phyloP scores from a whole-genome alignment of 2,329 filamentous ascomycete species.

The Apiospora malaysiana region DNA sequence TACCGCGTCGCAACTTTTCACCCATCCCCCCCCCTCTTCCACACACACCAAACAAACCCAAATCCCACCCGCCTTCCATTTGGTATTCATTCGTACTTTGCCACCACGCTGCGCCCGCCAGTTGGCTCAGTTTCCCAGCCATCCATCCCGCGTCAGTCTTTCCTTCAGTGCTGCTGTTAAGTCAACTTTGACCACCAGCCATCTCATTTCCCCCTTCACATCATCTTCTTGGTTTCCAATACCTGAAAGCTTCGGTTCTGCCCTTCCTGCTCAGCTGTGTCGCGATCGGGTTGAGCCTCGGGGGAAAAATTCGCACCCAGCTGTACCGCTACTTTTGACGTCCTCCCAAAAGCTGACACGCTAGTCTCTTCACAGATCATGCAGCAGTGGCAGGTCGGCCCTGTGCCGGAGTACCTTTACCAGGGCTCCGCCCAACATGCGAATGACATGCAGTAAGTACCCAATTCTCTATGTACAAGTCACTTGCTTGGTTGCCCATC shows the following conservation, averaged over 20 bases:
- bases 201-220: conserved; percentile 12
- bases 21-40: background rate
- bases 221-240: conserved; percentile 1
- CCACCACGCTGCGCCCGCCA: conserved; percentile 3
- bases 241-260: background rate
- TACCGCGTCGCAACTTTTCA: conserved; percentile 14
- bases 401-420: conserved; percentile 65
- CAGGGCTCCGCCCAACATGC: conserved; percentile 57
- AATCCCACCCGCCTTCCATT: conserved; percentile 11
- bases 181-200: background rate
- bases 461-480: conserved; percentile 40
- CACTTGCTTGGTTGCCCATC: conserved; percentile 26
- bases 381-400: conserved; percentile 67
- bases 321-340: conserved; percentile 17
- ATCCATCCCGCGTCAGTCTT: conserved; percentile 11
- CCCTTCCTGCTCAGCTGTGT: background rate
- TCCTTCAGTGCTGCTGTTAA: background rate
- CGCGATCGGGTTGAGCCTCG: background rate
- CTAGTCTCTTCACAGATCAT: conserved; percentile 53
- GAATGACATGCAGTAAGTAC: conserved; percentile 66
- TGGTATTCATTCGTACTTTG: conserved; percentile 18
- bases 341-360: conserved; percentile 31
- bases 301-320: background rate
- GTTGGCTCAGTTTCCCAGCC: background rate
- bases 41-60: background rate